These are phyloP conservation scores for Papilionanthe hybrid DNA, from an alignment of 116 monocot species.

Conservation along the genomic window DNA sequence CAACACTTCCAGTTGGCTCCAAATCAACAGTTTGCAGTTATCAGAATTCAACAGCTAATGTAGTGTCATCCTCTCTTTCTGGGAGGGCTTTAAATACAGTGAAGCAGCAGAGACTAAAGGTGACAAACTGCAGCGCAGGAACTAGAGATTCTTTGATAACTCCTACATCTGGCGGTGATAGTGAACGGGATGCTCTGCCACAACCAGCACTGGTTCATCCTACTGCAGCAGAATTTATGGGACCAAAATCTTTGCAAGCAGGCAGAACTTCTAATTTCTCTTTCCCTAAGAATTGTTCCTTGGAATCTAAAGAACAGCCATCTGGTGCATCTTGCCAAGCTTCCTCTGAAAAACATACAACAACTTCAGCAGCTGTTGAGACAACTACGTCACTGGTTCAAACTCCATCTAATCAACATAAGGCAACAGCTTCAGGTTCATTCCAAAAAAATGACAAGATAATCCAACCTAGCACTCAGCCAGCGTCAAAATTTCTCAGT, in stretches of 20 bases:
- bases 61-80: slow-evolving; percentile 15
- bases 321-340: slow-evolving; percentile 26
- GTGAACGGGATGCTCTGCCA: slow-evolving; percentile 19
- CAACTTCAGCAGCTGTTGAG: slow-evolving; percentile 21
- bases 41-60: slow-evolving; percentile 15
- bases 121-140: slow-evolving; percentile 10
- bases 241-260: slow-evolving; percentile 34
- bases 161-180: slow-evolving; percentile 12
- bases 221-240: slow-evolving; percentile 18
- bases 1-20: slow-evolving; percentile 16
- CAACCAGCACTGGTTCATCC: slow-evolving; percentile 24
- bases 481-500: slow-evolving; percentile 24
- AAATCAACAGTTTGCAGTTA: slow-evolving; percentile 20
- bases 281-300: slow-evolving; percentile 25
- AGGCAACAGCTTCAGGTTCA: slow-evolving; percentile 29
- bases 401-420: slow-evolving; percentile 28
- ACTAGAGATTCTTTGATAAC: slow-evolving; percentile 7
- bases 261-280: slow-evolving; percentile 25
- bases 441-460: slow-evolving; percentile 54
- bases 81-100: slow-evolving; percentile 17
- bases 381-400: slow-evolving; percentile 25
- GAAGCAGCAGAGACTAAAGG: slow-evolving; percentile 34
- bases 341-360: slow-evolving; percentile 17
- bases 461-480: slow-evolving; percentile 30
- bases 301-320: slow-evolving; percentile 38